These are phyloP conservation scores for Panicum miliaceum DNA, from an alignment of 176 grass and related monocot species.

Conservation along the genomic window DNA sequence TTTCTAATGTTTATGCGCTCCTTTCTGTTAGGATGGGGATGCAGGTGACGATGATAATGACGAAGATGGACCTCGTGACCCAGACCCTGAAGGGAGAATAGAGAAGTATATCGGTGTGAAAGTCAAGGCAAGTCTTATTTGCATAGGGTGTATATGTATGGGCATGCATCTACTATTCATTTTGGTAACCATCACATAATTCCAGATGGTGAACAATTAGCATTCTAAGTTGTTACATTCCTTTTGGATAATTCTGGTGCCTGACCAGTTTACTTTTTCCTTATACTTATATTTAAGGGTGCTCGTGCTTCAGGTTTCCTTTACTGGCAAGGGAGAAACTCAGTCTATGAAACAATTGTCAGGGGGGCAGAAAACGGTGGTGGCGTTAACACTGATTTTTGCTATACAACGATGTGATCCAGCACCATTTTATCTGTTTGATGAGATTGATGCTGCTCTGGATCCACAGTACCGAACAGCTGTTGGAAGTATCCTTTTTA, in stretches of 20 bases:
- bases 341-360: constrained; percentile 99
- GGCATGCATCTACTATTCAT: not conserved
- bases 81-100: constrained; percentile 90
- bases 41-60: constrained; percentile 81
- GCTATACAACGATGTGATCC: constrained; percentile 97
- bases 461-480: constrained; percentile 95
- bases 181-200: constrained; percentile 5
- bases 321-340: constrained; percentile 97
- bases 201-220: not conserved
- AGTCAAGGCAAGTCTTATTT: constrained; percentile 77
- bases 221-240: not conserved
- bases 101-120: constrained; percentile 97
- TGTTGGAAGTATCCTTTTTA: constrained; percentile 92
- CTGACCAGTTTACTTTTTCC: constrained; percentile 2
- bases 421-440: constrained; percentile 96
- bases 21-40: constrained; percentile 79
- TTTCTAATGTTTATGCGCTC: constrained; percentile 17
- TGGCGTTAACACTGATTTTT: constrained; percentile 92
- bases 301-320: constrained; percentile 74
- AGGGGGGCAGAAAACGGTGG: constrained; percentile 96
- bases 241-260: constrained; percentile 29
- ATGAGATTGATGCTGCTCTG: constrained; percentile 98
- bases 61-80: constrained; percentile 74
- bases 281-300: constrained; percentile 26
- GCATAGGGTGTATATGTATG: constrained; percentile 25